Evolutionary conservation across 2,329 filamentous ascomycete species (phyloP).

Genomic region (Cryphonectria nitschkei): DNA sequence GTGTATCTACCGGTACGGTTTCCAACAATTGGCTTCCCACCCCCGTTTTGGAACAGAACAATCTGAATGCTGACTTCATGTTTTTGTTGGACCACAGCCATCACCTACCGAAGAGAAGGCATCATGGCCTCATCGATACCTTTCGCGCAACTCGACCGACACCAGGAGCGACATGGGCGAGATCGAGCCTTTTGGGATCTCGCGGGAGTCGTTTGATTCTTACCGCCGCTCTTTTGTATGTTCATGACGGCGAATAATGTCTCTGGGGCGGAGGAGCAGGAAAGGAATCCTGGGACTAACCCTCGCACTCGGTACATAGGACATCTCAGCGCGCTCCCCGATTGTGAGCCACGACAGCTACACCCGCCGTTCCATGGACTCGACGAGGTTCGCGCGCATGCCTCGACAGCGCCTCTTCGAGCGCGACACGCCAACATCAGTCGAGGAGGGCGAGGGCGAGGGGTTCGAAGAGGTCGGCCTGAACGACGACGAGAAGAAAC

Average conservation of each 20-base stretch:
- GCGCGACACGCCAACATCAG: constrained; percentile 66
- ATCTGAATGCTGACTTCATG: constrained; percentile 8
- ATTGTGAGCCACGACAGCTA: constrained; percentile 62
- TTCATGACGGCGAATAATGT: constrained; percentile 29
- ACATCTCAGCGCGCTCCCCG: constrained; percentile 87
- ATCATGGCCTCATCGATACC: constrained; percentile 69
- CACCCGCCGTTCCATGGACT: constrained; percentile 81
- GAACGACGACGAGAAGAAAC: constrained; percentile 71
- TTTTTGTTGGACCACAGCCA: constrained; percentile 56
- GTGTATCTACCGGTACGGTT: constrained; percentile 84
- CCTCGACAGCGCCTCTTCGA: constrained; percentile 64
- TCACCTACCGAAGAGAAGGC: constrained; percentile 76
- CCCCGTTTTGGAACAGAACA: background rate
- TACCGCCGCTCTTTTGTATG: constrained; percentile 93
- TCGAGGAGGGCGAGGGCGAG: constrained; percentile 53
- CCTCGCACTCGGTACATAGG: constrained; percentile 54
- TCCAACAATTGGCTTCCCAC: constrained; percentile 11
- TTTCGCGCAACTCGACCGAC: constrained; percentile 59
- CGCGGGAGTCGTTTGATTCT: constrained; percentile 94
- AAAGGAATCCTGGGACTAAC: background rate
- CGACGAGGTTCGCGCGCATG: constrained; percentile 65
- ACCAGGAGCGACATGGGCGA: constrained; percentile 68
- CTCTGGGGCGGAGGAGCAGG: background rate
- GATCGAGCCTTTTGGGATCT: constrained; percentile 93
- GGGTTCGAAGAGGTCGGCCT: constrained; percentile 89